These are phyloP conservation scores for Spathaspora hagerdaliae DNA, from an alignment of 805 yeast species.

Conservation along the genomic window DNA sequence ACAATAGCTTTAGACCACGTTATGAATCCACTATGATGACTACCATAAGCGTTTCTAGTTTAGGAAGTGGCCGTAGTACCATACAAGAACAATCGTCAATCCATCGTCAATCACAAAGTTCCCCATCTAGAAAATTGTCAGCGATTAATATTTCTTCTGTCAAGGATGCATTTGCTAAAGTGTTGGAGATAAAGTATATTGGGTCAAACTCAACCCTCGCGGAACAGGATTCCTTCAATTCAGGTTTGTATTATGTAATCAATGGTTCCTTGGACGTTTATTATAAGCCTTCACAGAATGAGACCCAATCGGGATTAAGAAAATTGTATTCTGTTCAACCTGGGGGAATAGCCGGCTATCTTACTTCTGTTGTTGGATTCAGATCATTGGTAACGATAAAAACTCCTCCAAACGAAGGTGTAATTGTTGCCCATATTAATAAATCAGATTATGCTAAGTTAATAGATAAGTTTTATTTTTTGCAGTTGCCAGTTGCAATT, in stretches of 20 bases:
- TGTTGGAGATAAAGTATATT: conserved; percentile 51
- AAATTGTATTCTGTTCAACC: conserved; percentile 55
- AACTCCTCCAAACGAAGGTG: conserved; percentile 59
- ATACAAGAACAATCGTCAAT: background rate
- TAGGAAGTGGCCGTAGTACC: background rate
- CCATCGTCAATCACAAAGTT: background rate
- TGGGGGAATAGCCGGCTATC: conserved; percentile 86
- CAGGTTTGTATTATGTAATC: conserved; percentile 77
- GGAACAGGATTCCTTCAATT: conserved; percentile 59
- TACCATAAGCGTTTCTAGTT: conserved; percentile 3
- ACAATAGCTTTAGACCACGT: background rate
- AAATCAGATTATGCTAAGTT: conserved; percentile 58
- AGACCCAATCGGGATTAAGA: conserved; percentile 13
- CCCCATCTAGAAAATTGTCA: background rate
- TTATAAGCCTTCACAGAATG: conserved; percentile 16
- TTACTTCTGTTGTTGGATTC: conserved; percentile 76
- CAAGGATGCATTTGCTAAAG: conserved; percentile 56
- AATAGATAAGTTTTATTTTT: conserved; percentile 70
- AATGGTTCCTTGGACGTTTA: conserved; percentile 72
- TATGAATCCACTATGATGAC: conserved; percentile 1
- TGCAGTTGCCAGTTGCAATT: conserved; percentile 75
- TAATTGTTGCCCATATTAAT: conserved; percentile 61
- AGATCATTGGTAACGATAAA: conserved; percentile 70
- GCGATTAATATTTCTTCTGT: conserved; percentile 46
- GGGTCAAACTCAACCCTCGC: conserved; percentile 55